A percentile compares a stretch with the other conserved stretches of the same genome.
Evolutionary conservation across 768 basidiomycete genomes (phyloP).

Genomic region (Suillus cothurnatus): DNA sequence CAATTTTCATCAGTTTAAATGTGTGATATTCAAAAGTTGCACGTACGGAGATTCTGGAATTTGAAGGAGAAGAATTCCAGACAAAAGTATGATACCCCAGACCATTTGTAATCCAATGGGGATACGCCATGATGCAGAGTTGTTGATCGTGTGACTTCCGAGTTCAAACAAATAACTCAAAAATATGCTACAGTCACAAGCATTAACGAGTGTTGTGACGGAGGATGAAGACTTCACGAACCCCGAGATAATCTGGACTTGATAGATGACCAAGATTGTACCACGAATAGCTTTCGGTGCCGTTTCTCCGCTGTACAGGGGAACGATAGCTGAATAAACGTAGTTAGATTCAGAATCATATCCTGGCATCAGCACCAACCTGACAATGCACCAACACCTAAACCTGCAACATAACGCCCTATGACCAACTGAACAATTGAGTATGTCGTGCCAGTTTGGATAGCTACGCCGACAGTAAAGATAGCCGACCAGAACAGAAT

Average conservation of each 20-base stretch:
- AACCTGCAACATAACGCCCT: slow-evolving; percentile 74
- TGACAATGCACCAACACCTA: slow-evolving; percentile 76
- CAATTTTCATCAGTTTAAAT: neutral
- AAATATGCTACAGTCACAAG: slow-evolving; percentile 52
- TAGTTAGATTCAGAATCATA: slow-evolving; percentile 1
- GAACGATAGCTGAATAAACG: slow-evolving; percentile 47
- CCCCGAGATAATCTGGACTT: slow-evolving; percentile 77
- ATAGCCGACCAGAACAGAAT: slow-evolving; percentile 77
- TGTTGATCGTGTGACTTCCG: slow-evolving; percentile 55
- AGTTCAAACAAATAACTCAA: slow-evolving; percentile 72
- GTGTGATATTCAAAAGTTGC: neutral
- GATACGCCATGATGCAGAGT: slow-evolving; percentile 71
- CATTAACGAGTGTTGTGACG: neutral
- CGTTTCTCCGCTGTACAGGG: slow-evolving; percentile 79
- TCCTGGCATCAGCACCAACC: slow-evolving; percentile 39
- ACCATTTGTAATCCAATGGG: slow-evolving; percentile 76
- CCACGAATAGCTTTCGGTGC: slow-evolving; percentile 77
- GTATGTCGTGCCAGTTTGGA: slow-evolving; percentile 66
- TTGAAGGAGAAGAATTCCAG: slow-evolving; percentile 75
- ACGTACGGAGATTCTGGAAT: slow-evolving; percentile 77
- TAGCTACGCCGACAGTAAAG: slow-evolving; percentile 67
- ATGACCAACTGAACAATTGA: slow-evolving; percentile 68
- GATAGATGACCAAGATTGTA: slow-evolving; percentile 71
- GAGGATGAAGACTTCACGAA: slow-evolving; percentile 26
- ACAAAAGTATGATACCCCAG: slow-evolving; percentile 67